Evolutionary conservation across 108 stramenopile genomes (phyloP).

Genomic region (Skeletonema menzelii): DNA sequence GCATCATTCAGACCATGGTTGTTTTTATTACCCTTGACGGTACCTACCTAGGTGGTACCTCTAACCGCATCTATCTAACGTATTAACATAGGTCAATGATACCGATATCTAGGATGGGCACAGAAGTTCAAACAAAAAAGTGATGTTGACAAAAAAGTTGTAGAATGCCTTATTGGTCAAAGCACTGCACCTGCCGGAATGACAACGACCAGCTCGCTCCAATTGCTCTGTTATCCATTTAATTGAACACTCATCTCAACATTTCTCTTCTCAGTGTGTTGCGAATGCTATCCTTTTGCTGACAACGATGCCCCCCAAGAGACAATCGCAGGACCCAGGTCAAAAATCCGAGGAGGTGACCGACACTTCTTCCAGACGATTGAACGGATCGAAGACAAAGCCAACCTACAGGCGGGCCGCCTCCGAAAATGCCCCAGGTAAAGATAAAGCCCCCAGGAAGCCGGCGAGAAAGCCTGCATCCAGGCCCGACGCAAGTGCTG

Average conservation of each 20-base stretch:
- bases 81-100: too few relatives aligned
- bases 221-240: neutral
- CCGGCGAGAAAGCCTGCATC: conserved; percentile 13
- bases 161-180: too few relatives aligned
- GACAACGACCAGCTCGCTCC: neutral
- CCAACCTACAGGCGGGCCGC: neutral
- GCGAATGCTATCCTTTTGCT: neutral
- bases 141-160: too few relatives aligned
- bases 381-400: conserved; percentile 1
- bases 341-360: neutral
- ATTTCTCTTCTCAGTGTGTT: neutral
- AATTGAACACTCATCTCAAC: neutral
- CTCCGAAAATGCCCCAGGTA: neutral
- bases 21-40: neutral
- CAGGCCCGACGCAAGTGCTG: conserved; percentile 19
- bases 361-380: neutral
- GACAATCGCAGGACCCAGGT: conserved; percentile 1
- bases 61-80: too few relatives aligned
- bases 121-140: too few relatives aligned
- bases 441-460: neutral
- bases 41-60: neutral
- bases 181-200: neutral
- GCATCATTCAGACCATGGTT: too few relatives aligned
- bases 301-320: conserved; percentile 2
- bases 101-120: too few relatives aligned